A percentile compares a stretch with the other conserved stretches of the same genome.
Evolutionary conservation across 441 rosid species (phyloP).

Genomic region (Melianthus villosus): DNA sequence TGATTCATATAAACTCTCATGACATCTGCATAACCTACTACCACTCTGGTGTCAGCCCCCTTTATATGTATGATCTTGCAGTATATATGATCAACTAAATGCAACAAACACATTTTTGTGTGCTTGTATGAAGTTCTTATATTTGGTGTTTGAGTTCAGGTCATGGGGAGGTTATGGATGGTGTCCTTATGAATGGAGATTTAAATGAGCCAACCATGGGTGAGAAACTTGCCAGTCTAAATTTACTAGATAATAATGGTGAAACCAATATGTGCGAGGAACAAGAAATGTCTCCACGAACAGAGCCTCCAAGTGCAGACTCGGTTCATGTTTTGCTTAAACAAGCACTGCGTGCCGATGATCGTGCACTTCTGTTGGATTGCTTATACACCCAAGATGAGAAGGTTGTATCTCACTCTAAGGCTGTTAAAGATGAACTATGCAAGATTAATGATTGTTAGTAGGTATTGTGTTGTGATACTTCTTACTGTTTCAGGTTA

Average conservation of each 20-base stretch:
- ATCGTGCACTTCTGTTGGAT: slow-evolving; percentile 67
- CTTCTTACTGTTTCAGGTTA: slow-evolving; percentile 33
- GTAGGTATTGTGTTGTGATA: background rate
- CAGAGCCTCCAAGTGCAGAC: slow-evolving; percentile 69
- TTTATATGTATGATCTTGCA: too few relatives aligned
- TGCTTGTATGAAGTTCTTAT: slow-evolving; percentile 6
- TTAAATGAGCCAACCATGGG: slow-evolving; percentile 80
- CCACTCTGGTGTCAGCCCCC: too few relatives aligned
- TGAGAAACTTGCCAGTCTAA: slow-evolving; percentile 56
- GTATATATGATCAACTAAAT: too few relatives aligned
- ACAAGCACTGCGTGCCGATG: slow-evolving; percentile 81
- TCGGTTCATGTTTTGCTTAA: slow-evolving; percentile 66
- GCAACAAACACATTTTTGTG: too few relatives aligned
- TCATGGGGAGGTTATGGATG: slow-evolving; percentile 40
- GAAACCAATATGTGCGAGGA: slow-evolving; percentile 14
- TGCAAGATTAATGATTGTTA: background rate
- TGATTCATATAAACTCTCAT: too few relatives aligned
- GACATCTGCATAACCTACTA: too few relatives aligned
- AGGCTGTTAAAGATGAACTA: background rate
- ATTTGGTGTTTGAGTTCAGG: slow-evolving; percentile 19
- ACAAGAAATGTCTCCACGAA: slow-evolving; percentile 17
- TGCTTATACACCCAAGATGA: slow-evolving; percentile 78
- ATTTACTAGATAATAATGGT: slow-evolving; percentile 23
- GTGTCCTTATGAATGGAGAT: slow-evolving; percentile 51
- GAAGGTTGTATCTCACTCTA: slow-evolving; percentile 30